A percentile compares a stretch with the other conserved stretches of the same genome.
Evolutionary conservation across 2,329 filamentous ascomycete species (phyloP).

Genomic region (Alternaria conjuncta): DNA sequence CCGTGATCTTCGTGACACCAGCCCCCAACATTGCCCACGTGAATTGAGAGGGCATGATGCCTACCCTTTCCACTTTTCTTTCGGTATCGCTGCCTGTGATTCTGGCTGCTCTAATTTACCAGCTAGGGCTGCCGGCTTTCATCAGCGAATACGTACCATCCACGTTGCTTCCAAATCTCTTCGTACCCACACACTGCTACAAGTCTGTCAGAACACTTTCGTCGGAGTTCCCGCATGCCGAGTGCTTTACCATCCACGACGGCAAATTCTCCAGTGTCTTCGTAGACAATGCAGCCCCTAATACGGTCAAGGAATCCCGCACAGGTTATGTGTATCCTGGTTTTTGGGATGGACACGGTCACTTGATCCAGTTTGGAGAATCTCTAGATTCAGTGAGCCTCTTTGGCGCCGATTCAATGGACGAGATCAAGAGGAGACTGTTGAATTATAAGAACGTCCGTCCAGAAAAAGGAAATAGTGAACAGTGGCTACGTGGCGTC

Average conservation of each 20-base stretch:
- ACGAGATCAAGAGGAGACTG: slow-evolving; percentile 62
- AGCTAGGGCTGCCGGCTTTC: slow-evolving; percentile 27
- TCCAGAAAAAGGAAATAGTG: slow-evolving; percentile 59
- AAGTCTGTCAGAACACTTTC: slow-evolving; percentile 54
- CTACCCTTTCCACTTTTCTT: slow-evolving; percentile 26
- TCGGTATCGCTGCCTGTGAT: slow-evolving; percentile 35
- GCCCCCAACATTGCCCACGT: not conserved
- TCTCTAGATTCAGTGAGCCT: slow-evolving; percentile 70
- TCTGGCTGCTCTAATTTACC: slow-evolving; percentile 37
- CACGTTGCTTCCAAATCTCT: slow-evolving; percentile 31
- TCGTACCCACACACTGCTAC: slow-evolving; percentile 52
- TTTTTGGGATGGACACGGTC: slow-evolving; percentile 74
- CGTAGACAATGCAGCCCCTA: slow-evolving; percentile 34
- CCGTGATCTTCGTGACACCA: not conserved
- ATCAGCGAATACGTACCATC: slow-evolving; percentile 24
- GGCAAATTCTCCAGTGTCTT: slow-evolving; percentile 56
- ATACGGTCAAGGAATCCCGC: slow-evolving; percentile 20
- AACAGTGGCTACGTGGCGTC: slow-evolving; percentile 69
- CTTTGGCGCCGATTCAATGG: slow-evolving; percentile 64
- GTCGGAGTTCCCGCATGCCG: slow-evolving; percentile 41
- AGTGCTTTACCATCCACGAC: slow-evolving; percentile 63
- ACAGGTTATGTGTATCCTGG: slow-evolving; percentile 68
- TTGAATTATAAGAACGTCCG: slow-evolving; percentile 59
- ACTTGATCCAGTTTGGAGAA: slow-evolving; percentile 70
- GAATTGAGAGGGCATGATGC: slow-evolving; percentile 22